A percentile compares a stretch with the other conserved stretches of the same genome.
phyloP scores from a whole-genome alignment of 2,329 filamentous ascomycete genomes.

The Didymella pomorum region DNA sequence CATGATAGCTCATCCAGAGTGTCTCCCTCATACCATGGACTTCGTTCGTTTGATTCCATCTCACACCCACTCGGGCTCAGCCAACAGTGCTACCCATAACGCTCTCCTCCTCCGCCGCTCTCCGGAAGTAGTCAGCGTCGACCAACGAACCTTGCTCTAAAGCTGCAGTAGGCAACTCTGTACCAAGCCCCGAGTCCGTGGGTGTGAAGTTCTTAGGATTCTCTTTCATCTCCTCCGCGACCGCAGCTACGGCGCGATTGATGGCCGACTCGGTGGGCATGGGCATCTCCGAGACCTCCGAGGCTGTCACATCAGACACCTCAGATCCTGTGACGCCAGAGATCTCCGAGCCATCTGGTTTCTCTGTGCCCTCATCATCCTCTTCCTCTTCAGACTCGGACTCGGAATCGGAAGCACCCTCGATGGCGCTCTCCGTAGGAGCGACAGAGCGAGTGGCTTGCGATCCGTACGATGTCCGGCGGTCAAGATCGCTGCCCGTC shows the following conservation, averaged over 20 bases:
- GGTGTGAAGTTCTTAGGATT: constrained; percentile 35
- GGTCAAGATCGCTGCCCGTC: constrained; percentile 55
- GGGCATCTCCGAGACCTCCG: constrained; percentile 31
- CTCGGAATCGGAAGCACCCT: constrained; percentile 42
- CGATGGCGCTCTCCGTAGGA: constrained; percentile 41
- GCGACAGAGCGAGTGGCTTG: constrained; percentile 44
- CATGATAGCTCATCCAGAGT: background rate
- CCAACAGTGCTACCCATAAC: constrained; percentile 50
- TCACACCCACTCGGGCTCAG: constrained; percentile 10
- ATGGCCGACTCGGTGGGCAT: constrained; percentile 46
- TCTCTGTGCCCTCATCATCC: constrained; percentile 38
- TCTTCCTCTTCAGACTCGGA: constrained; percentile 37
- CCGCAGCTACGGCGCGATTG: constrained; percentile 41
- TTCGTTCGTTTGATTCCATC: background rate
- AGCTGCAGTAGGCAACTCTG: constrained; percentile 47
- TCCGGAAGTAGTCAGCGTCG: constrained; percentile 49
- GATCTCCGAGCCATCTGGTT: constrained; percentile 37
- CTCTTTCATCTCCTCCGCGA: constrained; percentile 41
- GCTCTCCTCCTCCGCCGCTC: constrained; percentile 49
- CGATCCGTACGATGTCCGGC: constrained; percentile 56
- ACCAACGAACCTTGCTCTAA: constrained; percentile 32
- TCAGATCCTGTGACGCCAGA: constrained; percentile 30
- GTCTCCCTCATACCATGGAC: background rate
- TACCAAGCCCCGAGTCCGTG: constrained; percentile 50
- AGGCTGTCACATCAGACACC: constrained; percentile 19